These are phyloP conservation scores for Wilcoxina mikolae DNA, from an alignment of 495 filamentous ascomycete genomes.

Conservation along the genomic window DNA sequence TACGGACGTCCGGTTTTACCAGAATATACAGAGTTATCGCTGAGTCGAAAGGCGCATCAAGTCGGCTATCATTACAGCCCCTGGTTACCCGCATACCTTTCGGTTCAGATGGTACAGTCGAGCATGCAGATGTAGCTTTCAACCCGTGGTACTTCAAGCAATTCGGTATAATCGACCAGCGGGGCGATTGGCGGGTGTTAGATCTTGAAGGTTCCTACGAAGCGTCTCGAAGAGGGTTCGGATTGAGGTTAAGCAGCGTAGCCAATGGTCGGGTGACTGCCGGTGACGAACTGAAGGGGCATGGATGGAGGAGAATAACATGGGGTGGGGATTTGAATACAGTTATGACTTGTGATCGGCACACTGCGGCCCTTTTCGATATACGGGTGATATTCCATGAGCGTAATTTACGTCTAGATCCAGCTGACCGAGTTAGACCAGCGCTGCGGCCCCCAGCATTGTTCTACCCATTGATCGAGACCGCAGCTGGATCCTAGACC, in stretches of 20 bases:
- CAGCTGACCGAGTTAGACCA: neutral
- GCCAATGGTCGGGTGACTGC: conserved; percentile 8
- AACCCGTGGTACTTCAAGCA: conserved; percentile 54
- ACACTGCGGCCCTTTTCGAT: conserved; percentile 17
- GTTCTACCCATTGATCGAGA: neutral
- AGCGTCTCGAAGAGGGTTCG: conserved; percentile 1
- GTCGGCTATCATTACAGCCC: neutral
- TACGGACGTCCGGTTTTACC: conserved; percentile 11
- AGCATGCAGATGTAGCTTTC: conserved; percentile 61
- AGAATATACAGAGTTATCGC: conserved; percentile 8
- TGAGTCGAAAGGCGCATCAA: neutral
- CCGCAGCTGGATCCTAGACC: conserved; percentile 17
- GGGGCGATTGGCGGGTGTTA: conserved; percentile 65
- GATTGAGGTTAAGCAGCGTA: neutral
- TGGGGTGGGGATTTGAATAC: conserved; percentile 22
- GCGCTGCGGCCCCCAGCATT: neutral
- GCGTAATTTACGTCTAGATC: neutral
- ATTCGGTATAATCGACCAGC: conserved; percentile 56
- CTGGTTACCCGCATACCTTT: neutral
- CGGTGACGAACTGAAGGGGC: neutral
- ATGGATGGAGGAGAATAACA: conserved; percentile 19
- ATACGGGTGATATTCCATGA: conserved; percentile 14
- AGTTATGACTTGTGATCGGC: conserved; percentile 19
- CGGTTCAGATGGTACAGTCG: neutral
- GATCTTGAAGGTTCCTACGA: conserved; percentile 40